A percentile compares a stretch with the other conserved stretches of the same genome.
phyloP scores from a whole-genome alignment of 495 filamentous ascomycete genomes.

The Parachaetomium inaequale region DNA sequence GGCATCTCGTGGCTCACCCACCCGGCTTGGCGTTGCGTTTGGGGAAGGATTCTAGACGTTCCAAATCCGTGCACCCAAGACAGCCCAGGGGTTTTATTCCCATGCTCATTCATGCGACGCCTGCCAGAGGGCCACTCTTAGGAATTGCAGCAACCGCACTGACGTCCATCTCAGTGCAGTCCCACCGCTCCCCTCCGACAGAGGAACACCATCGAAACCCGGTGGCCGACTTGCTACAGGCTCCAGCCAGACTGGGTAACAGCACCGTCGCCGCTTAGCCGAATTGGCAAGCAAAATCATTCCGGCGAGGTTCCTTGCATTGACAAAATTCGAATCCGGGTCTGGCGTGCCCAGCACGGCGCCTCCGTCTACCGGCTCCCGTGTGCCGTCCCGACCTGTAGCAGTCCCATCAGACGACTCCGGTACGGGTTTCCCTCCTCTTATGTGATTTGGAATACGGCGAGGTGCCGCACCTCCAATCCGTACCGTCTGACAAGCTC shows the following conservation, averaged over 20 bases:
- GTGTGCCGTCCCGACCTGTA: conserved; percentile 20
- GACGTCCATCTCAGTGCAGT: conserved; percentile 14
- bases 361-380: conserved; percentile 16
- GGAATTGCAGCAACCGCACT: conserved; percentile 4
- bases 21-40: conserved; percentile 18
- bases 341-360: conserved; percentile 16
- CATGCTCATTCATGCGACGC: conserved; percentile 33
- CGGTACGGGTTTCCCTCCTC: conserved; percentile 22
- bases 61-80: conserved; percentile 32
- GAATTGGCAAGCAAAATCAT: conserved; percentile 13
- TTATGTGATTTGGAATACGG: conserved; percentile 27
- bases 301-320: conserved; percentile 14
- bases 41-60: conserved; percentile 34
- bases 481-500: conserved; percentile 15
- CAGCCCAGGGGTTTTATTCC: conserved; percentile 20
- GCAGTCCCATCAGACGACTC: conserved; percentile 16
- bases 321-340: conserved; percentile 12
- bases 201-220: neutral
- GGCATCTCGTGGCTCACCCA: conserved; percentile 12
- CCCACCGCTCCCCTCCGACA: conserved; percentile 2
- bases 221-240: neutral
- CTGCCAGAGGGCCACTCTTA: neutral
- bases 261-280: neutral
- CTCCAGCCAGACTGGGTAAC: neutral
- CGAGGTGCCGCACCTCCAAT: conserved; percentile 6